These are phyloP conservation scores for Lagenaria siceraria DNA, from an alignment of 306 rosid genomes.

Conservation along the genomic window DNA sequence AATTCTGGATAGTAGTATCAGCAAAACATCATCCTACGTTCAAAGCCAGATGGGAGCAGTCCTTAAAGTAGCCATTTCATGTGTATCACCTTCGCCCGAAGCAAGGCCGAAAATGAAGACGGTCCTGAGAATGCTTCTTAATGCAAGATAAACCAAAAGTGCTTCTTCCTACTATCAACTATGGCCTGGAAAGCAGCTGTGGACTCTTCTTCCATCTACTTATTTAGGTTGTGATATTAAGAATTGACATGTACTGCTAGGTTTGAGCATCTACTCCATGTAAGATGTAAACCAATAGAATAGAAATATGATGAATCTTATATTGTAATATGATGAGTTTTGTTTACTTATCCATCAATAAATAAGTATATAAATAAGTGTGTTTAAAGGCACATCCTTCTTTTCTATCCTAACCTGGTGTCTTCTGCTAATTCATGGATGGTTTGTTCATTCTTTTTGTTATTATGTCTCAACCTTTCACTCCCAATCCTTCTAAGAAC, in stretches of 20 bases:
- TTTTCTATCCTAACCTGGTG: background rate
- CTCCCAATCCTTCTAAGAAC: background rate
- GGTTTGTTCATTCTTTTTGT: background rate
- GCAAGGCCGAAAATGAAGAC: slow-evolving; percentile 83
- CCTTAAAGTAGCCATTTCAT: slow-evolving; percentile 48
- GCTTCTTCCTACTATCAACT: background rate
- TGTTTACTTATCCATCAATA: background rate
- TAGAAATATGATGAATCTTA: background rate
- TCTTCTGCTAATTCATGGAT: background rate
- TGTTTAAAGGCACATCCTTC: background rate
- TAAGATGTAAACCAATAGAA: background rate
- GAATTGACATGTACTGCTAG: background rate
- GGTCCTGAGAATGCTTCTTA: slow-evolving; percentile 61
- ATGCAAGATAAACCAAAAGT: slow-evolving; percentile 37
- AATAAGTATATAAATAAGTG: background rate
- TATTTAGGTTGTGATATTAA: background rate
- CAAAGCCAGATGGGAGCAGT: slow-evolving; percentile 68
- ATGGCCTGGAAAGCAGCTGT: background rate
- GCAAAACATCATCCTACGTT: slow-evolving; percentile 49
- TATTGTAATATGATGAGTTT: background rate
- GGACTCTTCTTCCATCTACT: background rate
- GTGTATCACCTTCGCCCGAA: slow-evolving; percentile 53
- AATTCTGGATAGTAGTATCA: slow-evolving; percentile 50
- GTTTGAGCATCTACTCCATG: background rate
- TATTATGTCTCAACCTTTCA: background rate